These are phyloP conservation scores for Talaromyces trachyspermus DNA, from an alignment of 495 filamentous ascomycete genomes.

Conservation along the genomic window DNA sequence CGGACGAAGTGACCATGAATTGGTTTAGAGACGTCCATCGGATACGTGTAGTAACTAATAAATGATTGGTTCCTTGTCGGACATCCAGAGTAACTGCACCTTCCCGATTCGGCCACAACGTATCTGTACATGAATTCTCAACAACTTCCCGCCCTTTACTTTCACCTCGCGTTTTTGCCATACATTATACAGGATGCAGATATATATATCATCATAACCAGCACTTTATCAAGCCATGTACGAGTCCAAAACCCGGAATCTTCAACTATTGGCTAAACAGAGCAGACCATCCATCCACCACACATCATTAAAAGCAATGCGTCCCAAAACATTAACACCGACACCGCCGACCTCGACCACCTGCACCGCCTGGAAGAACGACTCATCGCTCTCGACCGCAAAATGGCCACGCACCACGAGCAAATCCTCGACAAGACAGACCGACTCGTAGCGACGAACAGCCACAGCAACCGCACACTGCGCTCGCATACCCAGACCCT, in stretches of 20 bases:
- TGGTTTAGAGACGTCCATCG: too few relatives aligned
- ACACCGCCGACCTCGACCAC: neutral
- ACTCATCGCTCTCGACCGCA: neutral
- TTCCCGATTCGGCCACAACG: too few relatives aligned
- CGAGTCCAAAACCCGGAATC: too few relatives aligned
- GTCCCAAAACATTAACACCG: neutral
- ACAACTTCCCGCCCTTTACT: too few relatives aligned
- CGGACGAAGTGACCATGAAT: too few relatives aligned
- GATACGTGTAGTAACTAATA: too few relatives aligned
- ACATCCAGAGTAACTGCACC: too few relatives aligned
- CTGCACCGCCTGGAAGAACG: neutral
- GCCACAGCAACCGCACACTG: neutral
- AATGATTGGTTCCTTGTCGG: too few relatives aligned
- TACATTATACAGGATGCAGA: too few relatives aligned
- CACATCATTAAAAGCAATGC: neutral
- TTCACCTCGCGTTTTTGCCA: too few relatives aligned
- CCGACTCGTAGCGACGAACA: neutral
- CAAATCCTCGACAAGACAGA: neutral
- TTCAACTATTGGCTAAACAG: neutral
- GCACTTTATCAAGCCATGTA: neutral
- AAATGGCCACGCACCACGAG: neutral
- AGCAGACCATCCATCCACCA: neutral
- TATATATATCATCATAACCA: conserved; percentile 2
- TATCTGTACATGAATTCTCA: too few relatives aligned
- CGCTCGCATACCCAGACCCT: neutral